These are phyloP conservation scores for Arachis hypogaea DNA, from an alignment of 306 rosid genomes.

Conservation along the genomic window DNA sequence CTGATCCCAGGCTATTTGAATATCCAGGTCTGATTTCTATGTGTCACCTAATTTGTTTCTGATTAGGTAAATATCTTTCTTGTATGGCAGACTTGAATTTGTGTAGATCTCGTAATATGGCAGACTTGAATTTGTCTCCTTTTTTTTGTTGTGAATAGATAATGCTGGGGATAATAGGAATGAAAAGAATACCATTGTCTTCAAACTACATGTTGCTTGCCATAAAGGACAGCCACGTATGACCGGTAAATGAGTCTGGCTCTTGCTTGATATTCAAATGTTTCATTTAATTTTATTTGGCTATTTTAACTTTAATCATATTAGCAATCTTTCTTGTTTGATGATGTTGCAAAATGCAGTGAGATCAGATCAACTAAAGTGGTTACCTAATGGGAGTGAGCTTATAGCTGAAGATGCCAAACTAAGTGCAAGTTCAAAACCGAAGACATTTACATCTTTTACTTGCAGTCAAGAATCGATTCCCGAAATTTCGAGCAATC, in stretches of 20 bases:
- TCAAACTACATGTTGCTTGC: constrained; percentile 73
- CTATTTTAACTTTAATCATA: background rate
- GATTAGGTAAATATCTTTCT: constrained; percentile 19
- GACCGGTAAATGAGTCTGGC: constrained; percentile 53
- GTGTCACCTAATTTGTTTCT: constrained; percentile 26
- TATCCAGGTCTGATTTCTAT: constrained; percentile 66
- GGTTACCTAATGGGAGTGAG: constrained; percentile 90
- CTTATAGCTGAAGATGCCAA: constrained; percentile 54
- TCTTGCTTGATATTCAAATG: constrained; percentile 10
- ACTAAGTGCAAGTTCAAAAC: constrained; percentile 53
- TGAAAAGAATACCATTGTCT: constrained; percentile 90
- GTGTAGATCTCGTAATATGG: background rate
- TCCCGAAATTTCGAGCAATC: constrained; percentile 65
- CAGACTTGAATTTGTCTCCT: constrained; percentile 31
- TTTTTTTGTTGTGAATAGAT: constrained; percentile 47
- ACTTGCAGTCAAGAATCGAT: constrained; percentile 70
- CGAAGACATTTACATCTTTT: constrained; percentile 82
- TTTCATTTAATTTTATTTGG: background rate
- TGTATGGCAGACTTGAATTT: constrained; percentile 16
- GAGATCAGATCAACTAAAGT: constrained; percentile 63
- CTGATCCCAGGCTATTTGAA: constrained; percentile 91
- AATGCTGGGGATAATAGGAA: constrained; percentile 58
- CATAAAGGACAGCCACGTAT: constrained; percentile 48
- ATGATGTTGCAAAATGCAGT: constrained; percentile 60
- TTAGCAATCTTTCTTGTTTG: constrained; percentile 20